These are phyloP conservation scores for Ophiostoma populinum DNA, from an alignment of 2,329 filamentous ascomycete species.

Conservation along the genomic window DNA sequence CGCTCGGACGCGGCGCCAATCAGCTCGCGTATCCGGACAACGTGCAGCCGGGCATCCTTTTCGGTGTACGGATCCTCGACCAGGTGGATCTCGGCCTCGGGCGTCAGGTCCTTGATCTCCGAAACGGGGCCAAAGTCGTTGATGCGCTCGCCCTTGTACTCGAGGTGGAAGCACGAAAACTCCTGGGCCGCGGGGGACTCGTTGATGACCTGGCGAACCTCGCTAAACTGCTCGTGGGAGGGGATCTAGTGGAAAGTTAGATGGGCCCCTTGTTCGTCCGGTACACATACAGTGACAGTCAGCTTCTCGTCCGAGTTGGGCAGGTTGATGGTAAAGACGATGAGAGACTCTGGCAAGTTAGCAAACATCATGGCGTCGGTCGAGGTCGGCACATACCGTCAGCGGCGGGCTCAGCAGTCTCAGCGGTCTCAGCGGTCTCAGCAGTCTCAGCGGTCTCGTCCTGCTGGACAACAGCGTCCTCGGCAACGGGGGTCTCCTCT, in stretches of 20 bases:
- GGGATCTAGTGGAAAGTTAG: slow-evolving; percentile 45
- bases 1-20: slow-evolving; percentile 84
- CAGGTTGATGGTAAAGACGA: slow-evolving; percentile 57
- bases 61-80: slow-evolving; percentile 95
- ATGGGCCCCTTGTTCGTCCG: background rate
- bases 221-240: slow-evolving; percentile 88
- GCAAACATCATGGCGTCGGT: no score
- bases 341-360: slow-evolving; percentile 26
- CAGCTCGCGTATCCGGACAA: slow-evolving; percentile 78
- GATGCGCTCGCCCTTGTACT: slow-evolving; percentile 73
- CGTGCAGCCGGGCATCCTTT: slow-evolving; percentile 90
- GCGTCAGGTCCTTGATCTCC: slow-evolving; percentile 63
- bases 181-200: slow-evolving; percentile 86
- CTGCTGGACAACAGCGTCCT: slow-evolving; percentile 10
- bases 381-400: slow-evolving; percentile 19
- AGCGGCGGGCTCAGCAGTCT: slow-evolving; percentile 14
- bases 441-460: slow-evolving; percentile 9
- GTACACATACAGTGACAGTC: slow-evolving; percentile 54
- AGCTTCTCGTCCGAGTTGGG: slow-evolving; percentile 66
- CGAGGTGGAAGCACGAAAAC: slow-evolving; percentile 97
- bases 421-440: slow-evolving; percentile 15
- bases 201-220: slow-evolving; percentile 91
- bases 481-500: slow-evolving; percentile 7
- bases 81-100: slow-evolving; percentile 62
- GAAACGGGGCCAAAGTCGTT: slow-evolving; percentile 91